Conservation (phyloP, 306 rosid species). For the Castanea sativa region DNA sequence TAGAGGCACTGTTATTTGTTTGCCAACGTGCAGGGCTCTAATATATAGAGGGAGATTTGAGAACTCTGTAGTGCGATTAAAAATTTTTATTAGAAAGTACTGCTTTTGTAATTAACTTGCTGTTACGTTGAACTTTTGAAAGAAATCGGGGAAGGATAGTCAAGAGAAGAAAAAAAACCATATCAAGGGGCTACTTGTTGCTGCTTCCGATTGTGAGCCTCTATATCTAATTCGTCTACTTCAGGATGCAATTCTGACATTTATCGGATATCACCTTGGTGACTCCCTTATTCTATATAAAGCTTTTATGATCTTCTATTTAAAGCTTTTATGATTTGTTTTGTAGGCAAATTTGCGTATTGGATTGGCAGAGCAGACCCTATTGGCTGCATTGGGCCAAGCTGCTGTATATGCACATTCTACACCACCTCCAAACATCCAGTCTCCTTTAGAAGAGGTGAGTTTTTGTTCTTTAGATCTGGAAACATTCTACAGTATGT, state of each 20-base stretch:
- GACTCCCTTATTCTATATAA: constrained; percentile 10
- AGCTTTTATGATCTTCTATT: background rate
- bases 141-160: constrained; percentile 96
- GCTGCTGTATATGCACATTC: constrained; percentile 76
- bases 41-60: background rate
- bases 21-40: background rate
- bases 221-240: constrained; percentile 73
- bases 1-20: background rate
- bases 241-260: constrained; percentile 53
- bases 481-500: constrained; percentile 13
- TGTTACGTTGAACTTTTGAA: constrained; percentile 19
- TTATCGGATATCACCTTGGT: constrained; percentile 15
- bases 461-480: constrained; percentile 18
- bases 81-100: background rate
- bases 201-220: constrained; percentile 92
- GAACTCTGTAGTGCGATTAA: background rate
- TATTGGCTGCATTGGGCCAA: constrained; percentile 87
- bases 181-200: constrained; percentile 80
- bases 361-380: constrained; percentile 86
- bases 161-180: constrained; percentile 88
- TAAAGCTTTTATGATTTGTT: constrained; percentile 22
- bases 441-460: constrained; percentile 86
- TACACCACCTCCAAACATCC: constrained; percentile 55
- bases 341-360: constrained; percentile 74
- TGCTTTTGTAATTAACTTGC: background rate